Conservation (phyloP, 768 basidiomycete genomes). For the Mycena venus region DNA sequence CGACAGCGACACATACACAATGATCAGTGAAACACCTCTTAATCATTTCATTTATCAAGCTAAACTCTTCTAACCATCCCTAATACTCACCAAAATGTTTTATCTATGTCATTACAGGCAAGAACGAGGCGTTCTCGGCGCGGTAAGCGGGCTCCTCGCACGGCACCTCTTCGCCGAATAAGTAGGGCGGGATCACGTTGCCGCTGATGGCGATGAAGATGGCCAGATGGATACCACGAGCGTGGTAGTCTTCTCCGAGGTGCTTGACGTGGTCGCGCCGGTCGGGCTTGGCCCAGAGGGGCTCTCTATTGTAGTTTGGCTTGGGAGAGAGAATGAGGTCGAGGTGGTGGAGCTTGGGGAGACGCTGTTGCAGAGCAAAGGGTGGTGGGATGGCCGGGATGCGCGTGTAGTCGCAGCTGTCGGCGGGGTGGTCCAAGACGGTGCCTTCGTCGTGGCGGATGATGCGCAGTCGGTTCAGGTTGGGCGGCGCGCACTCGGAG, state of each 20-base stretch:
- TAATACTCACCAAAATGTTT: too few relatives aligned
- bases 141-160: slow-evolving; percentile 2
- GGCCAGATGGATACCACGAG: too few relatives aligned
- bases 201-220: not conserved
- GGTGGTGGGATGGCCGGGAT: slow-evolving; percentile 8
- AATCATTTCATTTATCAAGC: not conserved
- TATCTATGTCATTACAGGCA: not conserved
- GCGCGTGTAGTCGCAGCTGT: not conserved
- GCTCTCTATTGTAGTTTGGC: not conserved
- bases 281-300: too few relatives aligned
- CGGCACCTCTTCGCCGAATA: slow-evolving; percentile 3
- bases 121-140: too few relatives aligned
- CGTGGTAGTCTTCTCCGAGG: too few relatives aligned
- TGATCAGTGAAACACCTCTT: not conserved
- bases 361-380: not conserved
- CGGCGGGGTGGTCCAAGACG: too few relatives aligned
- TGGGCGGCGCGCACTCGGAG: too few relatives aligned
- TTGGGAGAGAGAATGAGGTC: not conserved
- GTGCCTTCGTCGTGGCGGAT: too few relatives aligned
- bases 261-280: too few relatives aligned
- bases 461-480: too few relatives aligned
- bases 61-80: not conserved
- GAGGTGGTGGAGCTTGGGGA: slow-evolving; percentile 4
- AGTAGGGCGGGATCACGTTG: not conserved
- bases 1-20: too few relatives aligned